Evolutionary conservation across 2,329 filamentous ascomycete species (phyloP).

Genomic region (Lachnellula cervina): DNA sequence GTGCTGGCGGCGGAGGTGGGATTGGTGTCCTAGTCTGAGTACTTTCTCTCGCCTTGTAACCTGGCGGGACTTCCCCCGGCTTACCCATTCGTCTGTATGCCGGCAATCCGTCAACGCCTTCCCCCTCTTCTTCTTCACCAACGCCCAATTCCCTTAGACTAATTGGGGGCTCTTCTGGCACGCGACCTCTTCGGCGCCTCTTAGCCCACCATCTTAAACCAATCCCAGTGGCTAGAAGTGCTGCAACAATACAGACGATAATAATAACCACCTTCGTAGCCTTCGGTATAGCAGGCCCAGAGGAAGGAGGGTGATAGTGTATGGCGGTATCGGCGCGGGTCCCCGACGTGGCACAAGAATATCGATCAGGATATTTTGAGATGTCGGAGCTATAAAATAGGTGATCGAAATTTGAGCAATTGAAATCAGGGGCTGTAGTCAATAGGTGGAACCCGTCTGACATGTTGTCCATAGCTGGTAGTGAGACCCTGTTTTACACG

Average conservation of each 20-base stretch:
- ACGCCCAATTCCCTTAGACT: background rate
- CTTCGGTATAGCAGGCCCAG: background rate
- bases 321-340: background rate
- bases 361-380: background rate
- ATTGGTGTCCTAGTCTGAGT: background rate
- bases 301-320: background rate
- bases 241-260: slow-evolving; percentile 1
- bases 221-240: background rate
- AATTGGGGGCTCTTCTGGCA: background rate
- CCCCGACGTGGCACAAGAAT: slow-evolving; percentile 5
- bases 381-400: background rate
- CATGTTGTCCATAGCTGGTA: slow-evolving; percentile 1
- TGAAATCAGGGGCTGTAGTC: slow-evolving; percentile 1
- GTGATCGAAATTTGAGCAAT: slow-evolving; percentile 7
- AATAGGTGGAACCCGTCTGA: slow-evolving; percentile 3
- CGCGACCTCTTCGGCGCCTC: background rate
- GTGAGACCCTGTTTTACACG: slow-evolving; percentile 2
- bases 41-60: background rate
- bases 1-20: background rate
- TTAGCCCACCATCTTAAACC: background rate
- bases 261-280: slow-evolving; percentile 1
- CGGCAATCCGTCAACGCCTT: slow-evolving; percentile 4
- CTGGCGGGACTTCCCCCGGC: slow-evolving; percentile 3
- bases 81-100: slow-evolving; percentile 4
- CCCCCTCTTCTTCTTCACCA: background rate